phyloP scores from a whole-genome alignment of 257 asterid genomes.

The Solanum phureja region DNA sequence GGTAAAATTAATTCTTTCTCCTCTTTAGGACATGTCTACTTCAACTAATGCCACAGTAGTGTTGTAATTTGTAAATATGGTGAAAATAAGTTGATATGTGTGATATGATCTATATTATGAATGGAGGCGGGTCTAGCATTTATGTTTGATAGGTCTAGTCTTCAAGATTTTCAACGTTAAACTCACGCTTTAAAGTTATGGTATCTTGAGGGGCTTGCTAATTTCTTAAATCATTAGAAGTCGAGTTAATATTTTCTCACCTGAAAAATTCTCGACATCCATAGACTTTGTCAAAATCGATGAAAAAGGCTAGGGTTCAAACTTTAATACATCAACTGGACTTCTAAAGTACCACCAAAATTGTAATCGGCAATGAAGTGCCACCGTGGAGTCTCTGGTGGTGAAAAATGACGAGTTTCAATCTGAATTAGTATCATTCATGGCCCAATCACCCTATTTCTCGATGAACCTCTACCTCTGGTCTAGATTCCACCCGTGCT shows the following conservation, averaged over 20 bases:
- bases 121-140: background rate
- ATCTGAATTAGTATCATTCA: no score
- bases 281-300: background rate
- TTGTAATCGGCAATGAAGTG: background rate
- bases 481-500: background rate
- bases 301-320: background rate
- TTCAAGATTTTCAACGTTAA: background rate
- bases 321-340: background rate
- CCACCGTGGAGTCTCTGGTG: background rate
- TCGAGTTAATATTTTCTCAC: background rate
- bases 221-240: background rate
- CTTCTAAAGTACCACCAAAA: background rate
- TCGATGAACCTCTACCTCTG: background rate
- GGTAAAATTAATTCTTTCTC: slow-evolving; percentile 16
- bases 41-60: background rate
- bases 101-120: background rate
- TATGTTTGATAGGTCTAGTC: background rate
- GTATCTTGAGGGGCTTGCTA: background rate
- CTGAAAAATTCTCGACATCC: background rate
- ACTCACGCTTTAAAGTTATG: background rate
- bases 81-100: background rate
- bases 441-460: background rate
- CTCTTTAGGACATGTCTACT: background rate
- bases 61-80: background rate
- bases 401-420: background rate